phyloP scores from a whole-genome alignment of 805 yeast species.

The Pichia thaimueangensis region DNA sequence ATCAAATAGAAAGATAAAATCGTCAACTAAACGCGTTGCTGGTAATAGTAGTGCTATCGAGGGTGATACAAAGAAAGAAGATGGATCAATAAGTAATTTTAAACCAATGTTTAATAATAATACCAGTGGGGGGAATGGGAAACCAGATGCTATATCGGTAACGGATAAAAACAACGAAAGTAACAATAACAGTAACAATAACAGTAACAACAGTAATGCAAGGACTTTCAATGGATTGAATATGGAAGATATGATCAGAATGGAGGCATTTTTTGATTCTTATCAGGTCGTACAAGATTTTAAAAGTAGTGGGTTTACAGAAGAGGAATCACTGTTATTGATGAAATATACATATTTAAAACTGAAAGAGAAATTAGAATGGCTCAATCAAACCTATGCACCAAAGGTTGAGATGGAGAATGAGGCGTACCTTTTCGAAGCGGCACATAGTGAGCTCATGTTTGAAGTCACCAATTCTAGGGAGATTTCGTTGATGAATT shows the following conservation, averaged over 20 bases:
- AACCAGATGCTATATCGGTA: neutral
- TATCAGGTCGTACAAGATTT: slow-evolving; percentile 52
- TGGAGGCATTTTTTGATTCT: slow-evolving; percentile 50
- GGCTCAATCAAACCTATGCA: slow-evolving; percentile 42
- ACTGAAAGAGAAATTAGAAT: slow-evolving; percentile 35
- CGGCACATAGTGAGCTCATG: slow-evolving; percentile 81
- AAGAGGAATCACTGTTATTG: slow-evolving; percentile 53
- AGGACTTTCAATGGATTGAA: neutral
- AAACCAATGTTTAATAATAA: neutral
- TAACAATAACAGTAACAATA: slow-evolving; percentile 1
- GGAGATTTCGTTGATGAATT: slow-evolving; percentile 60
- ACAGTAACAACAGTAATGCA: neutral
- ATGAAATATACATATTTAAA: slow-evolving; percentile 37
- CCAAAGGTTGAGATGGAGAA: slow-evolving; percentile 72
- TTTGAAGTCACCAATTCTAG: slow-evolving; percentile 72
- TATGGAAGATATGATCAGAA: slow-evolving; percentile 16
- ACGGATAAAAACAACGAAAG: slow-evolving; percentile 6
- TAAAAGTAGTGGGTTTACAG: slow-evolving; percentile 49
- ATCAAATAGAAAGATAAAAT: neutral
- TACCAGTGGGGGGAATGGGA: no score
- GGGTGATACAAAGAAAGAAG: neutral
- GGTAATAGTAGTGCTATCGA: neutral
- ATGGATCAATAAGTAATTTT: neutral
- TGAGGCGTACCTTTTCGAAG: slow-evolving; percentile 82
- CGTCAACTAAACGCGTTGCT: no score